Evolutionary conservation across 192 early-diverging fungal genomes (phyloP), one percentile per base, ranked within the genome.

Genomic region (Phycomyces nitens): DNA sequence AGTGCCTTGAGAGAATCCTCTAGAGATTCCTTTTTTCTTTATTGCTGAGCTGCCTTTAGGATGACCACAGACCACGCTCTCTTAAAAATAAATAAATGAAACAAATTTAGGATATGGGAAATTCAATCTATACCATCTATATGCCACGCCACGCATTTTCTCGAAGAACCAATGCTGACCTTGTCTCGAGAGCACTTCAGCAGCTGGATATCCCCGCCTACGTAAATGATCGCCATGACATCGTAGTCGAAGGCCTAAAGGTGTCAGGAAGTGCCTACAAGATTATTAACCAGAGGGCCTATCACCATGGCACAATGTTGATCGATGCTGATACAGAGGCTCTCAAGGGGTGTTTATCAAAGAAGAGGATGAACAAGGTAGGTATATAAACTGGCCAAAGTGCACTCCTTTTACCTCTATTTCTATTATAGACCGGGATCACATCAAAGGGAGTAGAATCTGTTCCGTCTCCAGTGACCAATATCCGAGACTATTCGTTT

Each of bases 231-330:
- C 82, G 97, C 15, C 88, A 96, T 67, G 97, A 99, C 68, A 89
- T 99, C 68, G 86, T 87, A 1, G 82, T 98, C 2, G 87, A 91
- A 47, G 84, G 72, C 3, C 79, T 80, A 61, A 99, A 99, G 80
- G 73, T 95, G 23, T 96, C 95, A 27, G 97, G 97, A 38, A 92
- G 89, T 53, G 97, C 97, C 5, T 99, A 90, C 83, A 94, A 95
- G 61, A 71, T 99, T 54, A 93, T 90, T 55, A 86, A 81, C 58
- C 57, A 72, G 7, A 71, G 90, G 56, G 91, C 95, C 2, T 97
- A 96, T 68, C 95, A 97, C 71, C 97, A 99, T 71, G 97, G 97
- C 49, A 99, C 97, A 6, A 97, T 99, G 97, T 76, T 99, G 41
- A 97, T 99, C 57, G 86, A 94, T 64, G 78, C 93, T 7, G 90